Conservation (phyloP, 2,329 filamentous ascomycete genomes). For the Penicillium capsulatum region DNA sequence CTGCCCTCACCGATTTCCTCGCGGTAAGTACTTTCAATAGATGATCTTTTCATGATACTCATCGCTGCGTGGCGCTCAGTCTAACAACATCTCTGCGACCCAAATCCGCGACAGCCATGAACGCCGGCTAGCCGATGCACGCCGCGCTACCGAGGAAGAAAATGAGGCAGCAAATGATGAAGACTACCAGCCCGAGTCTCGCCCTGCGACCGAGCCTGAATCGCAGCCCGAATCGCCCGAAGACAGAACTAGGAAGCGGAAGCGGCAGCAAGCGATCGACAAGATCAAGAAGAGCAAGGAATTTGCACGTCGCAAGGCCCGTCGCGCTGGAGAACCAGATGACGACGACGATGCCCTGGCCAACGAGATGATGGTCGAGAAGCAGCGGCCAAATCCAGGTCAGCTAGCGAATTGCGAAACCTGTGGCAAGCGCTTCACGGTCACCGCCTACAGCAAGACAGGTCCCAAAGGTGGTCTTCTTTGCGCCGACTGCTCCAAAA, state of each 20-base stretch:
- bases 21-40: slow-evolving; percentile 47
- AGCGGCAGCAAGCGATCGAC: slow-evolving; percentile 49
- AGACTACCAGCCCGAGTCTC: slow-evolving; percentile 31
- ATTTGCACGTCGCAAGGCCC: slow-evolving; percentile 44
- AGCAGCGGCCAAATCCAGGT: slow-evolving; percentile 61
- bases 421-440: slow-evolving; percentile 84
- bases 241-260: slow-evolving; percentile 52
- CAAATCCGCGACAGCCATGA: slow-evolving; percentile 60
- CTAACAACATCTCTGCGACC: slow-evolving; percentile 62
- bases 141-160: slow-evolving; percentile 29
- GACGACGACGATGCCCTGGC: slow-evolving; percentile 47
- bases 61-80: slow-evolving; percentile 31
- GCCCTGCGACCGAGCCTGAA: slow-evolving; percentile 1
- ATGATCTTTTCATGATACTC: not conserved
- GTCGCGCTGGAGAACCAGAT: slow-evolving; percentile 40
- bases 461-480: slow-evolving; percentile 82
- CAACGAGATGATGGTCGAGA: slow-evolving; percentile 54
- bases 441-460: slow-evolving; percentile 80
- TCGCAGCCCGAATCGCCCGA: slow-evolving; percentile 19
- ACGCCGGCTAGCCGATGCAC: slow-evolving; percentile 49
- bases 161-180: slow-evolving; percentile 12
- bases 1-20: slow-evolving; percentile 64
- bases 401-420: slow-evolving; percentile 85
- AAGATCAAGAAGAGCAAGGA: slow-evolving; percentile 51
- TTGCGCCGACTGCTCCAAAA: slow-evolving; percentile 75